Evolutionary conservation across 768 basidiomycete genomes (phyloP), one percentile per base, ranked within the genome.

Genomic region (Podaxis sp.): DNA sequence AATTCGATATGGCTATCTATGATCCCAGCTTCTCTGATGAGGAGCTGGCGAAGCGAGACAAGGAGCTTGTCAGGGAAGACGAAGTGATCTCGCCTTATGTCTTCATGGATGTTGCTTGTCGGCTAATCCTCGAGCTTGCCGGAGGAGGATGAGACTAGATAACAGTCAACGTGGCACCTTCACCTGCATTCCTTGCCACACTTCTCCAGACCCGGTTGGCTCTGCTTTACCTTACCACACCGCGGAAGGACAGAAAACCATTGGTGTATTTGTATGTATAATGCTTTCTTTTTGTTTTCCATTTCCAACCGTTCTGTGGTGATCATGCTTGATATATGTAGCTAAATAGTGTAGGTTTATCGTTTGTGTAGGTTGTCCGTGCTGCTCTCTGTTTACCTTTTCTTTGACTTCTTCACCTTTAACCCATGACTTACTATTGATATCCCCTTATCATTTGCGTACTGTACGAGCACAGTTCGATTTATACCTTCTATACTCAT

Each of bases 101-200:
- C 62, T 99, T 99, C 73, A 90, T 98, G 84, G 96, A 99, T 72
- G 87, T 95, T 32, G 93, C 97, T 4, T 97, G 94, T 72, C 79
- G 88, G 65, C 80, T 98, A 68, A 98, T 98, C 67, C 82, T 97
- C 51, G 95, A 98, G 77, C 80, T 98, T 65, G 96, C 95, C 25
- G 91, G 91, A 50, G 79, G 75, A 50, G 79, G 75, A 9, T 72
- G 76, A 16, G 76, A 76, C 65, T 71, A 66, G 50, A 27, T 18
- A 13, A 18, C 3, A 38, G 27, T 52, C 25, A 18, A 18, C 47
- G 14, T 16, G 21, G 48, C 32, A 59, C 21, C 23, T 18, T 16
- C 59, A 38, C 28, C 32, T 28, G 13, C 50, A 50, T 42, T 44
- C 32, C 13, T 50, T 60, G 18, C 42, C 50, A 10, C 40, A 14